Conservation (phyloP, 495 filamentous ascomycete genomes). For the Entonaema liquescens region DNA sequence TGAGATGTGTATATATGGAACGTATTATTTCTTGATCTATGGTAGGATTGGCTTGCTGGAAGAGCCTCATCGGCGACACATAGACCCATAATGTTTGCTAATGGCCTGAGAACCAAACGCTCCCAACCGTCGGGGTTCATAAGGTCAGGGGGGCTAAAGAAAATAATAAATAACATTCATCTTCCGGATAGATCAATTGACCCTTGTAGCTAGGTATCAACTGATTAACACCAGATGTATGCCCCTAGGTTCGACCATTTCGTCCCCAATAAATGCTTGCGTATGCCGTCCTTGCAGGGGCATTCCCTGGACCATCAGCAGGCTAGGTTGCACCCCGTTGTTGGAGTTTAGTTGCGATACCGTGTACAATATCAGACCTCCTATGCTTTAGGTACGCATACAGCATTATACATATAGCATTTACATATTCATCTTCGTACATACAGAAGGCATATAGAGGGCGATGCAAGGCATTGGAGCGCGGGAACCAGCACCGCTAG, state of each 20-base stretch:
- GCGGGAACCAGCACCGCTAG: background rate
- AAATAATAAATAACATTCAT: background rate
- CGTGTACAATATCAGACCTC: background rate
- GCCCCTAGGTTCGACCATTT: conserved; percentile 29
- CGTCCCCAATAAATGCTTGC: conserved; percentile 31
- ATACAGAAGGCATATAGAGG: background rate
- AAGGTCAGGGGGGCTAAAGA: conserved; percentile 1
- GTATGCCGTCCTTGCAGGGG: conserved; percentile 37
- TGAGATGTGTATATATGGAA: conserved; percentile 5
- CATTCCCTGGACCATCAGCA: conserved; percentile 26
- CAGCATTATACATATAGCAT: background rate
- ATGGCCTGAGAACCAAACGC: background rate
- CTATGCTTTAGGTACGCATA: background rate
- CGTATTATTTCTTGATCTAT: conserved; percentile 16
- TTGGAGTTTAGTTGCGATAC: conserved; percentile 28
- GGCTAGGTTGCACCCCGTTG: conserved; percentile 33
- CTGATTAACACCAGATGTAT: conserved; percentile 27
- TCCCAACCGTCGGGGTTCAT: background rate
- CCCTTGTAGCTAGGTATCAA: background rate
- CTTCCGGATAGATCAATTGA: background rate
- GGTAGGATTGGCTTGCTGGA: conserved; percentile 26
- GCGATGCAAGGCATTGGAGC: background rate
- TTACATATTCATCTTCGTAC: background rate
- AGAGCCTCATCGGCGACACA: conserved; percentile 36
- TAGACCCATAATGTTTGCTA: background rate